A percentile compares a stretch with the other conserved stretches of the same genome.
These are phyloP conservation scores for Chlorella variabilis DNA, from an alignment of 163 green algal species.

Conservation along the genomic window DNA sequence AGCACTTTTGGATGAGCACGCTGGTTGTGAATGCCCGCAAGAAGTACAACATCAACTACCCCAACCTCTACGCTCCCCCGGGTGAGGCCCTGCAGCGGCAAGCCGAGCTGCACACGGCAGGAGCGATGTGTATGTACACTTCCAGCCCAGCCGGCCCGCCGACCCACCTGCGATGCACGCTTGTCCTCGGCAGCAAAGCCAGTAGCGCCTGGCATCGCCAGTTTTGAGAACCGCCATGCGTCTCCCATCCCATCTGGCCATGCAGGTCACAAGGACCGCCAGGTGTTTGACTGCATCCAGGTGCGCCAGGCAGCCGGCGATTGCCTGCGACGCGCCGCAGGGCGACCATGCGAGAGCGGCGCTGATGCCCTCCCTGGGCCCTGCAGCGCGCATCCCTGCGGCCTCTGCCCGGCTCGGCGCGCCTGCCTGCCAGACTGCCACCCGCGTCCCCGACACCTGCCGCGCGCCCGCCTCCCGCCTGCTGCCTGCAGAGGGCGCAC, in stretches of 20 bases:
- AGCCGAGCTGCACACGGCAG: too few relatives aligned
- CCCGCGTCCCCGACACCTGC: too few relatives aligned
- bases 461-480: not conserved
- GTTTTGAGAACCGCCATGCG: too few relatives aligned
- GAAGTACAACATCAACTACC: slow-evolving; percentile 64
- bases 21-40: slow-evolving; percentile 28
- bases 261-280: slow-evolving; percentile 32
- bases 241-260: slow-evolving; percentile 48
- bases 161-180: too few relatives aligned
- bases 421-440: not conserved
- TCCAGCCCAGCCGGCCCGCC: too few relatives aligned
- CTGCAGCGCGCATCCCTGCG: not conserved
- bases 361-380: too few relatives aligned
- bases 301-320: not conserved
- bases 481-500: slow-evolving; percentile 56
- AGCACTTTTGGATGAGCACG: slow-evolving; percentile 32
- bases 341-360: too few relatives aligned
- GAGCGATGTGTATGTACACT: too few relatives aligned
- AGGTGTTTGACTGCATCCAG: slow-evolving; percentile 69
- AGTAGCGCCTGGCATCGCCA: too few relatives aligned
- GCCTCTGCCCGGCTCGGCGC: too few relatives aligned
- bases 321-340: too few relatives aligned
- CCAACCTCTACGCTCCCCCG: slow-evolving; percentile 38
- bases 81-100: not conserved
- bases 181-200: too few relatives aligned